These are phyloP conservation scores for Telopea speciosissima DNA, from an alignment of 177 flowering plant species.

Conservation along the genomic window DNA sequence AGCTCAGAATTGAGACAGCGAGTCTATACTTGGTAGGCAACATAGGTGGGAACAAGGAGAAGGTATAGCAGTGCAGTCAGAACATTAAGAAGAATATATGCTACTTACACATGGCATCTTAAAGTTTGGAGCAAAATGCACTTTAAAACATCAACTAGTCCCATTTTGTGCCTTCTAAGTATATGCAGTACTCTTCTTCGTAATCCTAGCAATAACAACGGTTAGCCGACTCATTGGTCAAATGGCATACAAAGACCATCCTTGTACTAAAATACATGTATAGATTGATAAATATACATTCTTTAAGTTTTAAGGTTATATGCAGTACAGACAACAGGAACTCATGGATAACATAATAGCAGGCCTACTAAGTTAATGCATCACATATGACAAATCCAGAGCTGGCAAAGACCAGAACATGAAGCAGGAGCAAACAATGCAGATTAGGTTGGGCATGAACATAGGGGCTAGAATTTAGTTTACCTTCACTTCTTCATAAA, in stretches of 20 bases:
- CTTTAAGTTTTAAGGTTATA: background rate
- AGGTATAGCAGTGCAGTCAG: background rate
- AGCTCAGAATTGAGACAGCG: background rate
- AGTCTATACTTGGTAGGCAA: background rate
- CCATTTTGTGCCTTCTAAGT: too few species aligned
- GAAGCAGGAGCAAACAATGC: background rate
- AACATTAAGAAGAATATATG: background rate
- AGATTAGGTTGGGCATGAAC: background rate
- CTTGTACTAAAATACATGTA: background rate
- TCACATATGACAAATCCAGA: background rate
- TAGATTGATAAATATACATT: background rate
- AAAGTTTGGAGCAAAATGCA: background rate
- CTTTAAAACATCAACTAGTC: background rate
- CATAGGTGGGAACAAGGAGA: background rate
- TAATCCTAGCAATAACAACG: background rate
- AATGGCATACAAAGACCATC: background rate
- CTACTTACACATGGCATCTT: background rate
- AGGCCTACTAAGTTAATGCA: background rate
- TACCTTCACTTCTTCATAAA: slow-evolving; percentile 96
- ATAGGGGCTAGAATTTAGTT: background rate
- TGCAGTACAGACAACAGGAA: background rate
- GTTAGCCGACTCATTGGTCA: background rate
- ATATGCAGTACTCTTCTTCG: too few species aligned
- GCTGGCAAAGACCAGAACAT: background rate
- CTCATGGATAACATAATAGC: background rate